Percentiles rank a stretch among this genome's conserved stretches.
Conservation (phyloP, 495 filamentous ascomycete species). For the Penicillium ucsense region DNA sequence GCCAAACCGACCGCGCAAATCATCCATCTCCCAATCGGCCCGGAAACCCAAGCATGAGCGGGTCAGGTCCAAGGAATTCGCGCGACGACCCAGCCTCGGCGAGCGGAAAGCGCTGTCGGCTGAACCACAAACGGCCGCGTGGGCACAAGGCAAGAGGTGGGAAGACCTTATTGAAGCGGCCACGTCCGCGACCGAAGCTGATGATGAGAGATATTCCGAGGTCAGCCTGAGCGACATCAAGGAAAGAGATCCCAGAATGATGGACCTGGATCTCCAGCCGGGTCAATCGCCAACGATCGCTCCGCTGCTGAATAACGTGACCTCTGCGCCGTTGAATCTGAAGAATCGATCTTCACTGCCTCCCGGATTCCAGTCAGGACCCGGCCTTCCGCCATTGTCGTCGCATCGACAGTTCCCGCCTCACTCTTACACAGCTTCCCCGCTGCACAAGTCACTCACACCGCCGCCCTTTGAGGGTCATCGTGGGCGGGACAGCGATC, state of each 20-base stretch:
- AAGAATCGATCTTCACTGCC: constrained; percentile 71
- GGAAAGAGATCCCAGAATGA: neutral
- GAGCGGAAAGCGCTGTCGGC: constrained; percentile 77
- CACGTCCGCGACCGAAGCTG: constrained; percentile 76
- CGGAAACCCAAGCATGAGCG: constrained; percentile 68
- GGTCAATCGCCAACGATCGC: constrained; percentile 57
- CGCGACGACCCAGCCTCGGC: constrained; percentile 56
- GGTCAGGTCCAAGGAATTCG: constrained; percentile 59
- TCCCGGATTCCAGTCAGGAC: constrained; percentile 41
- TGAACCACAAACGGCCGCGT: constrained; percentile 61
- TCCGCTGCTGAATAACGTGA: constrained; percentile 32
- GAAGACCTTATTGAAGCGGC: constrained; percentile 90
- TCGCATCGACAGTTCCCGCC: constrained; percentile 46
- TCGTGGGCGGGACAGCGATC: constrained; percentile 42
- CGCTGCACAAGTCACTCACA: constrained; percentile 75
- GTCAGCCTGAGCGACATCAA: constrained; percentile 13
- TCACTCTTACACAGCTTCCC: constrained; percentile 74
- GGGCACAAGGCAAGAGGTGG: constrained; percentile 78
- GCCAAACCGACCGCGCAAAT: constrained; percentile 64
- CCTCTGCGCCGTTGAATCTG: constrained; percentile 25
- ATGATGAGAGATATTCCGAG: constrained; percentile 71
- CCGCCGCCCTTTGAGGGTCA: constrained; percentile 61
- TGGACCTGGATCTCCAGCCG: constrained; percentile 21
- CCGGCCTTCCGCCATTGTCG: constrained; percentile 29
- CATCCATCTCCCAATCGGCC: constrained; percentile 67